These are phyloP conservation scores for Avena eriantha DNA, from an alignment of 176 grass and related monocot genomes.

Conservation along the genomic window DNA sequence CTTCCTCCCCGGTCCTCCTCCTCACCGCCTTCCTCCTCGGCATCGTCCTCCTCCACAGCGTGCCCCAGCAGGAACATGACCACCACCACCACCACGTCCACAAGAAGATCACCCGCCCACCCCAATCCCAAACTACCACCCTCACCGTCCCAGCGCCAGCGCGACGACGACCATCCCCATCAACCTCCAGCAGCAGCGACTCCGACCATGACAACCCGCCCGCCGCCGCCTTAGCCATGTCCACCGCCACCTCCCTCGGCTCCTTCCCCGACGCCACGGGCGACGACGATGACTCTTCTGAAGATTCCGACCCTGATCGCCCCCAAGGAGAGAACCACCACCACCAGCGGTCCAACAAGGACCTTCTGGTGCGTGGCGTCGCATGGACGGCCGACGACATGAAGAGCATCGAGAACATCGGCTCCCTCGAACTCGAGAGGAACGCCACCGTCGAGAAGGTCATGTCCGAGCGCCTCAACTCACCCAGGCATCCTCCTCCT, in stretches of 20 bases:
- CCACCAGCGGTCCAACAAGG: background rate
- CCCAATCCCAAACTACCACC: background rate
- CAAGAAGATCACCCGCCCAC: background rate
- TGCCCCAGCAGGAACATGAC: background rate
- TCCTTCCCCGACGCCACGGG: background rate
- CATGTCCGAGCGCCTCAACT: constrained; percentile 35
- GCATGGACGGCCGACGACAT: constrained; percentile 56
- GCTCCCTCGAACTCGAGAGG: constrained; percentile 53
- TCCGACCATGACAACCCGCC: too few species aligned
- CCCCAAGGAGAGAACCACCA: too few species aligned
- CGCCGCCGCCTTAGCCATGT: background rate
- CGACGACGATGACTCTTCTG: background rate
- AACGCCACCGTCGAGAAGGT: constrained; percentile 60
- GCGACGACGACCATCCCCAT: background rate
- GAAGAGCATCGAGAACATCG: constrained; percentile 51
- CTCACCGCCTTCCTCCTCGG: constrained; percentile 59
- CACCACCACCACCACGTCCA: constrained; percentile 32
- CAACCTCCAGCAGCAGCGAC: too few species aligned
- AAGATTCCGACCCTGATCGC: too few species aligned
- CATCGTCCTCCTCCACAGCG: constrained; percentile 50
- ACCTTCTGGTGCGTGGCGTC: background rate
- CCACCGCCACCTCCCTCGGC: background rate
- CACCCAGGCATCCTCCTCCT: background rate
- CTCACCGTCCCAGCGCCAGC: background rate
- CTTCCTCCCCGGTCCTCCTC: constrained; percentile 39